Evolutionary conservation across 139 green algal species (phyloP).

Genomic region (Mesotaenium endlicherianum): DNA sequence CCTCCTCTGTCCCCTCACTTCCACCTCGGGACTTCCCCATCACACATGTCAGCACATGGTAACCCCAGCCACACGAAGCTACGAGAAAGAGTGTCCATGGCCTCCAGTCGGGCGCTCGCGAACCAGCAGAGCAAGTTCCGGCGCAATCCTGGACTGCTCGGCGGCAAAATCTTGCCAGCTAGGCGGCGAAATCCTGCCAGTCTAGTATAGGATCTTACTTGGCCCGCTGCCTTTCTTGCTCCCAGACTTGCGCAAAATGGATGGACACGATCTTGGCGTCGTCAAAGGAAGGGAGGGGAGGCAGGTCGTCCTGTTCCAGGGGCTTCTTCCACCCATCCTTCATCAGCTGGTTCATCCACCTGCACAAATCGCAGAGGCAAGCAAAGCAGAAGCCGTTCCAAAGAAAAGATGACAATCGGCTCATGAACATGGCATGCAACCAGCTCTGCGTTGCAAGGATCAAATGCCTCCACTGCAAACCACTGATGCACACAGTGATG

Average conservation of each 20-base stretch:
- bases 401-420: no score
- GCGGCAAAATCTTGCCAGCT: background rate
- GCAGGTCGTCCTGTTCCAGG: constrained; percentile 32
- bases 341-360: constrained; percentile 34
- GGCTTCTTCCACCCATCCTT: constrained; percentile 21
- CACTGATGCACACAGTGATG: no score
- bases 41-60: background rate
- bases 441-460: no score
- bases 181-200: background rate
- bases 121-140: background rate
- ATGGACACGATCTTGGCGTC: constrained; percentile 8
- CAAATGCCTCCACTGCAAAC: no score
- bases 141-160: background rate
- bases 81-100: background rate
- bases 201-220: background rate
- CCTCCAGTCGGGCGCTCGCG: background rate
- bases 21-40: no score
- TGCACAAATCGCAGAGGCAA: no score
- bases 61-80: background rate
- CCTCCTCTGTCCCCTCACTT: no score
- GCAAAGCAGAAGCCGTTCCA: no score
- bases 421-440: no score
- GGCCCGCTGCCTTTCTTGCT: background rate
- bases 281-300: constrained; percentile 19
- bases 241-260: constrained; percentile 19